Conservation (phyloP, 2,329 filamentous ascomycete genomes). For the Botrytis fabae region DNA sequence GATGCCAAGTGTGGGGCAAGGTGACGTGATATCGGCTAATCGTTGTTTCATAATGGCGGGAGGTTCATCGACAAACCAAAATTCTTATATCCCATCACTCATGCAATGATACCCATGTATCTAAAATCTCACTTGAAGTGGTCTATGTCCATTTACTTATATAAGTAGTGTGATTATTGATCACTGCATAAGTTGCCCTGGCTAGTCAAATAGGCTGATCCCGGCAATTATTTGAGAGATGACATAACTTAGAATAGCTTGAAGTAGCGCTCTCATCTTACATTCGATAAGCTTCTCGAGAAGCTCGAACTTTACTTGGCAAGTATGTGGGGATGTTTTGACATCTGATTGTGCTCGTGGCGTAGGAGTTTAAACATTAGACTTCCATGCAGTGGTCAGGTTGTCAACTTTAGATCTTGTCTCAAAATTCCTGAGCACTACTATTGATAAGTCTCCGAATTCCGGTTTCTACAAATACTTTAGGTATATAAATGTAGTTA, state of each 20-base stretch:
- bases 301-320: background rate
- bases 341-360: background rate
- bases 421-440: background rate
- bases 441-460: background rate
- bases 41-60: constrained; percentile 4
- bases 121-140: background rate
- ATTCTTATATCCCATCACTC: background rate
- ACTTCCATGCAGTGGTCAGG: background rate
- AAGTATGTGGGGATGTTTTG: background rate
- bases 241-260: background rate
- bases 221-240: background rate
- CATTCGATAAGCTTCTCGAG: background rate
- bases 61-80: background rate
- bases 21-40: constrained; percentile 1
- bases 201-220: background rate
- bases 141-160: background rate
- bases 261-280: background rate
- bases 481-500: background rate
- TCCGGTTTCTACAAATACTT: background rate
- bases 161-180: background rate
- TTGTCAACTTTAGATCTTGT: background rate
- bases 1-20: background rate
- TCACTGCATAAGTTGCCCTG: background rate
- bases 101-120: background rate
- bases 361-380: background rate